phyloP scores from a whole-genome alignment of 129 eudicot genomes.

The Flaveria bidentis region DNA sequence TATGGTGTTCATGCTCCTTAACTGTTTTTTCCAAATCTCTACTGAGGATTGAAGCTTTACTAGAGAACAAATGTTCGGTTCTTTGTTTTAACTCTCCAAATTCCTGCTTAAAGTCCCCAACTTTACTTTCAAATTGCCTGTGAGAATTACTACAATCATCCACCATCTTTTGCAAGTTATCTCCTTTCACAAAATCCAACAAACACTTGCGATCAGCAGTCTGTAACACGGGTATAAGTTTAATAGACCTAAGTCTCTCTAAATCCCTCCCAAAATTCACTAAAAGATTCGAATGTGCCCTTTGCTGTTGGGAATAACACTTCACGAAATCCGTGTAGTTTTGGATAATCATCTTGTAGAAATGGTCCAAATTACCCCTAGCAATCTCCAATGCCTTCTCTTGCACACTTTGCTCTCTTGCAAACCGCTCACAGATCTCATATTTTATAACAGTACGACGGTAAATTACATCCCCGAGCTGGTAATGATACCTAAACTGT shows the following conservation, averaged over 20 bases:
- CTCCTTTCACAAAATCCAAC: conserved; percentile 83
- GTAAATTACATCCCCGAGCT: conserved; percentile 66
- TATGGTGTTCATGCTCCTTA: conserved; percentile 60
- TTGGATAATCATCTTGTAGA: conserved; percentile 66
- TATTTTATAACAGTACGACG: conserved; percentile 48
- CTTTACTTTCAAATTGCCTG: conserved; percentile 86
- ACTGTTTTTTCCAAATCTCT: conserved; percentile 61
- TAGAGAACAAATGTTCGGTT: conserved; percentile 67
- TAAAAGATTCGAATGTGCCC: conserved; percentile 62
- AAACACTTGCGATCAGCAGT: conserved; percentile 61
- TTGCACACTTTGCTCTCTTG: conserved; percentile 83
- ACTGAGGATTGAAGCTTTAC: conserved; percentile 59
- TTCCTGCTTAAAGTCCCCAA: conserved; percentile 78
- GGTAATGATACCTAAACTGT: conserved; percentile 85
- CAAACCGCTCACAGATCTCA: conserved; percentile 57
- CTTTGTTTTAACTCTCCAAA: conserved; percentile 76
- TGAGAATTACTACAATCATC: conserved; percentile 84
- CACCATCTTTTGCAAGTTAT: conserved; percentile 63
- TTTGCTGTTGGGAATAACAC: conserved; percentile 68
- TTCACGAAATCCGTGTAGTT: conserved; percentile 71
- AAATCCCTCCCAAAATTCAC: conserved; percentile 66
- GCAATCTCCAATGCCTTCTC: conserved; percentile 95
- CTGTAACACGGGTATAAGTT: conserved; percentile 65
- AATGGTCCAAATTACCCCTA: conserved; percentile 76
- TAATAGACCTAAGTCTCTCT: conserved; percentile 67